Evolutionary conservation across 2,329 filamentous ascomycete genomes (phyloP), one percentile per base, ranked within the genome.

Genomic region (Tolypocladium amazonense): DNA sequence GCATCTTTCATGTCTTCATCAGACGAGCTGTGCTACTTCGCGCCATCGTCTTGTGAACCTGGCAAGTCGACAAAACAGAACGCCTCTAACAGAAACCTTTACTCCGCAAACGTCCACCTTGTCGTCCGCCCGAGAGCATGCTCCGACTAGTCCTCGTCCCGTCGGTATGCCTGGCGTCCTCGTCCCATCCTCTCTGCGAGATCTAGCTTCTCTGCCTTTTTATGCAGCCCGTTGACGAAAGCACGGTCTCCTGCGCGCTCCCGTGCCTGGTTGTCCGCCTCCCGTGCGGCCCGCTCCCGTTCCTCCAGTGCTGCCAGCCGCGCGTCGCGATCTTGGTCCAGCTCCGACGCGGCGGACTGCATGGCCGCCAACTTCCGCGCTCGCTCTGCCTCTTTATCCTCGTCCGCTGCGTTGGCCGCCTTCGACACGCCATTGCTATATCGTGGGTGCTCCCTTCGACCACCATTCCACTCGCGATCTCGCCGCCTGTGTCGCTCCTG

Each of bases 351-450:
- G 35, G 85, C 87, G 23, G 81, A 81, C 70, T 89, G 87, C 88
- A 92, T 91, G 11, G 85, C 86, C 20, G 86, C 88, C 23, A 91
- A 74, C 69, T 85, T 89, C 30, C 81, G 80, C 15, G 85, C 84
- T n/a, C 80, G 79, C 62, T 88, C 85, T 27, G 83, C 81, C 25
- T 81, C 81, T 8, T 70, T 72, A 4, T 73, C 72, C 20, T 65
- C 62, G 11, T 67, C 66, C 14, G 67, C 68, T 37, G 58, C 63
- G 38, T 60, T 58, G 15, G 60, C 43, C 3, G 61, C 62, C 4
- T 59, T 41, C 23, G 58, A 8, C 20, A 27, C 27, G 12, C 54
- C 57, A 41, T 58, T 52, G 35, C 58, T 63, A 30, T 63, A 58
- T 7, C 66, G 59, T 3, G 38, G n/a, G 14, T 30, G 41, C 30